These are phyloP conservation scores for Zoysia pacifica DNA, from an alignment of 176 grass and related monocot species.

Conservation along the genomic window DNA sequence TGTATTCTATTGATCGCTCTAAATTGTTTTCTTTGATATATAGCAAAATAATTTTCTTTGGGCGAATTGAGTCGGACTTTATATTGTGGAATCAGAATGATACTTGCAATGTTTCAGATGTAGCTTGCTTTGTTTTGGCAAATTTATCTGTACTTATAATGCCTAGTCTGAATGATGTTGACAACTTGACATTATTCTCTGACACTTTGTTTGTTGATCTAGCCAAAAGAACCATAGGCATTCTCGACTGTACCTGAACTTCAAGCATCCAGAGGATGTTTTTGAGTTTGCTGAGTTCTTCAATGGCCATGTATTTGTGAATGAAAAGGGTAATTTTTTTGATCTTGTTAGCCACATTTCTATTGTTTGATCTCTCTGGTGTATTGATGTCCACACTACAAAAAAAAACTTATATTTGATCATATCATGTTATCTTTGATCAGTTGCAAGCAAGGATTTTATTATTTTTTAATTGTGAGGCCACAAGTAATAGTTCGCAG, in stretches of 20 bases:
- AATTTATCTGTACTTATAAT: too few relatives aligned
- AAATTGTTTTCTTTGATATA: background rate
- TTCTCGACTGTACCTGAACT: conserved; percentile 83
- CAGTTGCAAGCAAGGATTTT: conserved; percentile 15
- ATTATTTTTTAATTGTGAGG: background rate
- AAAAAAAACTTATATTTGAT: conserved; percentile 20
- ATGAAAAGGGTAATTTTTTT: conserved; percentile 85
- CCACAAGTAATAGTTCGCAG: background rate
- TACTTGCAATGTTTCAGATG: background rate
- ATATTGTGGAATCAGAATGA: conserved; percentile 1
- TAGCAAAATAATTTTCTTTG: conserved; percentile 1
- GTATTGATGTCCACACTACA: conserved; percentile 13
- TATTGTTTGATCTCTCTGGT: conserved; percentile 1
- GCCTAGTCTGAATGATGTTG: background rate
- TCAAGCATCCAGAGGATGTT: conserved; percentile 76
- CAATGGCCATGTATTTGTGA: conserved; percentile 85
- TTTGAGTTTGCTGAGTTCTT: conserved; percentile 94
- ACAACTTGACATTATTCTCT: conserved; percentile 19
- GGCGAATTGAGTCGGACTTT: conserved; percentile 20
- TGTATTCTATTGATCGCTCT: background rate
- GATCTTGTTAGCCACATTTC: background rate
- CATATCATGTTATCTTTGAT: conserved; percentile 21
- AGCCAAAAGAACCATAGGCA: conserved; percentile 85
- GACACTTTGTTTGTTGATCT: conserved; percentile 26
- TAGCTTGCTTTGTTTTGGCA: background rate